Conservation (phyloP, 1,284 basidiomycete species). For the Stereum hirsutum region DNA sequence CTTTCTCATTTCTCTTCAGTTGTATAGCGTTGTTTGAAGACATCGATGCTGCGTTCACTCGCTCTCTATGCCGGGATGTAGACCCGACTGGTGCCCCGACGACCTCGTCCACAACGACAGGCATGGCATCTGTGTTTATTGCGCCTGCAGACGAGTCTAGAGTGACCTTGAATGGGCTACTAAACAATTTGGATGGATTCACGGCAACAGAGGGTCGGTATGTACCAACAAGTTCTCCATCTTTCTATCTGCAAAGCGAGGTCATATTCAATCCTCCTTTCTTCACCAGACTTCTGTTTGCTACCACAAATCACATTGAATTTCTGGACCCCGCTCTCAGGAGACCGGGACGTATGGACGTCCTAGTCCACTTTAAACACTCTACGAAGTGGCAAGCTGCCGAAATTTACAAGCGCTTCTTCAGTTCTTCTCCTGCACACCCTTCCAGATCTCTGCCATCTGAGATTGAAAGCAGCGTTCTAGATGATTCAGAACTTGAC, state of each 20-base stretch:
- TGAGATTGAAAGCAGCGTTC: slow-evolving; percentile 52
- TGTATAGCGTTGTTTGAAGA: slow-evolving; percentile 85
- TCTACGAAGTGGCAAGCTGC: slow-evolving; percentile 83
- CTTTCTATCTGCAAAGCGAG: too few species aligned
- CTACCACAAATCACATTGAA: slow-evolving; percentile 81
- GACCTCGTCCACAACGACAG: slow-evolving; percentile 24
- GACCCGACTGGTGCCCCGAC: slow-evolving; percentile 66
- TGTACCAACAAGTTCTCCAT: too few species aligned
- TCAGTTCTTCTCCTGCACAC: slow-evolving; percentile 41
- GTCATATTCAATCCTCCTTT: background rate
- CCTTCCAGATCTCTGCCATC: slow-evolving; percentile 52
- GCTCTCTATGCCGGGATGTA: slow-evolving; percentile 71
- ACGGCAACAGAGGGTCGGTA: slow-evolving; percentile 79
- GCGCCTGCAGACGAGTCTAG: slow-evolving; percentile 66
- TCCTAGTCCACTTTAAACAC: slow-evolving; percentile 82
- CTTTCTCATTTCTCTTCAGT: slow-evolving; percentile 28
- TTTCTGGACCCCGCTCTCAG: slow-evolving; percentile 76
- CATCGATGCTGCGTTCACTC: slow-evolving; percentile 80
- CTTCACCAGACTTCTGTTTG: slow-evolving; percentile 56
- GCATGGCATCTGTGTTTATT: too few species aligned
- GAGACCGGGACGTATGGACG: slow-evolving; percentile 79
- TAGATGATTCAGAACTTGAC: slow-evolving; percentile 65
- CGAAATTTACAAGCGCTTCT: slow-evolving; percentile 87
- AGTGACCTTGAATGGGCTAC: slow-evolving; percentile 68
- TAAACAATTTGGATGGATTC: slow-evolving; percentile 82